Conservation (phyloP, 306 rosid genomes). For the Macrotyloma uniflorum region DNA sequence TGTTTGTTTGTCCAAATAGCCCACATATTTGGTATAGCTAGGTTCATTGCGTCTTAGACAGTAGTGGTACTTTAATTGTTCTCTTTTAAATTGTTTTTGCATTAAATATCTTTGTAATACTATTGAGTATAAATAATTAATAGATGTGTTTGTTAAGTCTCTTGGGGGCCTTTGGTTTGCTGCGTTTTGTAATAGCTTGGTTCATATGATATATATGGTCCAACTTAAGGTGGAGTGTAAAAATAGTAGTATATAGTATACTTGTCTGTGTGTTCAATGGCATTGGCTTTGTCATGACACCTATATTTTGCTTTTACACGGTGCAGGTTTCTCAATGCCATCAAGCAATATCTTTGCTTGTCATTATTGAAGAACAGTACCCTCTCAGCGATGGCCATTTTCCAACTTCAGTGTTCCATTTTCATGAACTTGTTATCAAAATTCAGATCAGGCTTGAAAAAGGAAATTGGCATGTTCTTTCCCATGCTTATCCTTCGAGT, state of each 20-base stretch:
- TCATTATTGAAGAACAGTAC: conserved; percentile 97
- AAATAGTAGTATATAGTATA: neutral
- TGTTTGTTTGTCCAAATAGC: neutral
- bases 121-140: neutral
- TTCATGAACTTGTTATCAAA: conserved; percentile 82
- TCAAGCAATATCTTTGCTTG: conserved; percentile 94
- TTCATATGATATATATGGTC: neutral
- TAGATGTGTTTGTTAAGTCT: neutral
- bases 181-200: conserved; percentile 4
- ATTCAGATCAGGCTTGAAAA: conserved; percentile 89
- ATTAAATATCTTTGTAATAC: neutral
- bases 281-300: conserved; percentile 25
- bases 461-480: conserved; percentile 96
- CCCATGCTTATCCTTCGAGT: conserved; percentile 98
- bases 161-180: neutral
- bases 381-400: conserved; percentile 90
- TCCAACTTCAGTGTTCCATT: conserved; percentile 95
- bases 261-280: neutral
- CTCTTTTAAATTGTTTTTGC: neutral
- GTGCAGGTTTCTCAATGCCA: conserved; percentile 83
- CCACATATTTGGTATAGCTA: neutral
- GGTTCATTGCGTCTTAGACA: neutral
- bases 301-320: conserved; percentile 42
- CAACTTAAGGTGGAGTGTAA: neutral
- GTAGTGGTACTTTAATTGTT: neutral